Conservation (phyloP, 129 eudicot genomes). For the Sambucus nigra region DNA sequence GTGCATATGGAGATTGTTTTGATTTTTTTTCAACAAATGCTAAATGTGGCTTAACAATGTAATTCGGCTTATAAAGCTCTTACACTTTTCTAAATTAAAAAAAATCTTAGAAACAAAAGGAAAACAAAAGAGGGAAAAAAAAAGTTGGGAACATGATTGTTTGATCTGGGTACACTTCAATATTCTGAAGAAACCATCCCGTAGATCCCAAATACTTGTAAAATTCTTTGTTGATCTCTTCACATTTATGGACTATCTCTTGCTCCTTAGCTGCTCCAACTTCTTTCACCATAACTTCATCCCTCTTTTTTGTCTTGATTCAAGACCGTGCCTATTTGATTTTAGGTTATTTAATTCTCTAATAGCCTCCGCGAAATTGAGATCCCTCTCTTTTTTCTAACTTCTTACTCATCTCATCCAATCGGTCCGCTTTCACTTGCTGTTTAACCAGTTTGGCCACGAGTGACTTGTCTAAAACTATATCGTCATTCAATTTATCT, state of each 20-base stretch:
- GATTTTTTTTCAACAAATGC: no score
- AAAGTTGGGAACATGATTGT: no score
- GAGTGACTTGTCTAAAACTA: conserved; percentile 55
- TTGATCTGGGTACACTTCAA: conserved; percentile 16
- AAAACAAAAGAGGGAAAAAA: no score
- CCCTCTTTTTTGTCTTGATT: conserved; percentile 39
- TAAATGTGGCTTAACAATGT: no score
- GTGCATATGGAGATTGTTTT: conserved; percentile 14
- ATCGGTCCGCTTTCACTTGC: conserved; percentile 67
- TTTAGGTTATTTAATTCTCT: conserved; percentile 61
- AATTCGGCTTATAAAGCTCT: no score
- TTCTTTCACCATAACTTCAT: conserved; percentile 56
- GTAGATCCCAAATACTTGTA: conserved; percentile 30
- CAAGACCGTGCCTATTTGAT: conserved; percentile 37
- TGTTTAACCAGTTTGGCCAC: conserved; percentile 67
- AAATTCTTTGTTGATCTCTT: conserved; percentile 51
- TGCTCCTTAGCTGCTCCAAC: conserved; percentile 46
- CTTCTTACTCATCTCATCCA: conserved; percentile 47
- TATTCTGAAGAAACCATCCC: conserved; percentile 19
- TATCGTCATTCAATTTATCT: conserved; percentile 52
- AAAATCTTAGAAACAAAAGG: no score
- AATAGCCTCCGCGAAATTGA: conserved; percentile 38
- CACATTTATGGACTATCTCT: conserved; percentile 33
- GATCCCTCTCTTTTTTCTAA: conserved; percentile 58
- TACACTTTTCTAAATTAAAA: no score